Base-by-base conservation (phyloP, 768 basidiomycete genomes). In the Lentinula detonsa region DNA sequence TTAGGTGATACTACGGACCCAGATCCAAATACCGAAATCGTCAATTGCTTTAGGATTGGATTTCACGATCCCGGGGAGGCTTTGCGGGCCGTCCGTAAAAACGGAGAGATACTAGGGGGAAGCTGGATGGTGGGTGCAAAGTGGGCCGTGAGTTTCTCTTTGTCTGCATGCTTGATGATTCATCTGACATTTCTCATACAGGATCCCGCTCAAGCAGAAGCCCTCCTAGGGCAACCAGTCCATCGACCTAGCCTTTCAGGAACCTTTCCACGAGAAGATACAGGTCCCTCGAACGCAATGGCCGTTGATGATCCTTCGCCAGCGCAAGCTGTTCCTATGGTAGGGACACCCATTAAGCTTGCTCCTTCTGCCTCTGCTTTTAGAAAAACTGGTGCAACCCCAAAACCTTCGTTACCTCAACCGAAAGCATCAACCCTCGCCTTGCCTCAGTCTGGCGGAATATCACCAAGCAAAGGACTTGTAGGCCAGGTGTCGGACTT, bases 51-150 rank as follows among this genome's bases (percentile, higher is more conserved):
- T 72, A 82, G 81, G 56, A 86, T 95, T 57, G 89, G 90, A 2
- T 95, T 87, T 67, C 72, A 74, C 45, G 84, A 89, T 62, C 75
- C 84, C 7, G 86, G 82, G 23, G 90, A 93, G 61, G 93, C 92
- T 0, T 72, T 90, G 63, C 78, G 93, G 10, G 91, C 92, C 2
- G 84, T 93, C 15, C 77, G 90, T 54, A 89, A 89, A 73, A 95
- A 88, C 65, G 93, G 93, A 2, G 92, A 95, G 54, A 73, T 94
- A 1, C 69, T 95, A 21, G 75, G 81, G 10, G 88, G 88, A 4
- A 80, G 78, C 52, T 91, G 84, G 79, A 95, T 95, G 92, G 76
- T 95, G 39, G 93, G 93, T 11, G 85, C 84, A 45, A 93, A 93
- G 71, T 91, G 87, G 87, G 88, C 89, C 31, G 92, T 93, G 69